Base-by-base conservation (phyloP, 345 rosid species). In the Gynandropsis gynandra region DNA sequence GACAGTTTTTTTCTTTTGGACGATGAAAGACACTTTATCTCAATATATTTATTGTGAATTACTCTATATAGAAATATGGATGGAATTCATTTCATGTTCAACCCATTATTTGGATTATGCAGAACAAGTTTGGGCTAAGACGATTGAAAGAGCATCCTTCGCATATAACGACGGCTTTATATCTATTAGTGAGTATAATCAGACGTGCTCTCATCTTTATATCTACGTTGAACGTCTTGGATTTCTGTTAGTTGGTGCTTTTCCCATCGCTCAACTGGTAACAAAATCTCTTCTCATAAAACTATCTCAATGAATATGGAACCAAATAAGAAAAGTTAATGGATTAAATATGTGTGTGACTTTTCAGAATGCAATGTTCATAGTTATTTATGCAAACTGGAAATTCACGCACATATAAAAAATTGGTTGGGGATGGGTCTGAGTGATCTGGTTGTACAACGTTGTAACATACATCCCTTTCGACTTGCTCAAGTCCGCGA, bases 401-500 rank as follows among this genome's bases (percentile, higher is more conserved):
- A 70, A 64, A 17, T 85, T 88, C 45, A 92, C 97, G 0, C 51
- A 43, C 17, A 73, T 85, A 31, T 8, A 79, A 70, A 92, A 95
- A 1, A 41, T 66, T 1, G 89, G 97, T n/a, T 88, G 95, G 97
- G 95, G 89, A 39, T 88, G 95, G 97, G 92, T 92, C 5, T 95
- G 97, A 35, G 92, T 85, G n/a, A 80, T 85, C 60, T 88, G 95
- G 97, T 72, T 88, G 5, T 88, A 80, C 60, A 85, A 84, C 42
- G 9, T 88, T 49, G 74, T 80, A 14, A 78, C 88, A 0, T 88
- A 80, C 36, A 4, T 82, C 49, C 97, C 95, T 2, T 88, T 88
- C 2, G 95, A 88, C 59, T n/a, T 82, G 1, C 75, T 88, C 52
- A 88, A 88, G 53, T 82, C 82, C 10, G 76, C 60, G 8, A 82